A percentile compares a stretch with the other conserved stretches of the same genome.
phyloP scores from a whole-genome alignment of 306 rosid species.

The Betula pendula region DNA sequence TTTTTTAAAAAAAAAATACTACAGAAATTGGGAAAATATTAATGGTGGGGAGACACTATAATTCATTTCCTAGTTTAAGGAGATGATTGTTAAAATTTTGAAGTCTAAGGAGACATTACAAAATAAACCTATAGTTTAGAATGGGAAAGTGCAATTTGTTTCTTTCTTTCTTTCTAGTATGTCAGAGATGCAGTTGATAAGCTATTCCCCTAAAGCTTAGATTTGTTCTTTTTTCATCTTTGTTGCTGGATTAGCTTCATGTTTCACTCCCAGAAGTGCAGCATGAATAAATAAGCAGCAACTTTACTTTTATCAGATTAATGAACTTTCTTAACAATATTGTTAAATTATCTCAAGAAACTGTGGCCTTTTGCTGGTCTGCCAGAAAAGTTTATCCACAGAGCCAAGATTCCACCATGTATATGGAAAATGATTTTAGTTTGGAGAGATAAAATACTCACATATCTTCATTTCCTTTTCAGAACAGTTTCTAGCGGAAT shows the following conservation, averaged over 20 bases:
- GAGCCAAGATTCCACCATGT: conserved; percentile 7
- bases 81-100: neutral
- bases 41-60: neutral
- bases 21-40: neutral
- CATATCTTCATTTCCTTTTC: conserved; percentile 50
- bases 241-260: neutral
- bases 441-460: conserved; percentile 34
- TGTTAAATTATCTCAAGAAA: neutral
- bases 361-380: neutral
- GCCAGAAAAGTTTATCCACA: conserved; percentile 8
- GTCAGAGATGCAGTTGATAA: neutral
- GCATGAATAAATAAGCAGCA: neutral
- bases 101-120: too few species aligned
- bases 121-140: too few species aligned
- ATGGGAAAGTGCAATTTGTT: too few species aligned
- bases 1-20: too few species aligned
- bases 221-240: neutral
- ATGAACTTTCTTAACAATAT: neutral
- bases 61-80: neutral
- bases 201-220: neutral
- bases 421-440: neutral
- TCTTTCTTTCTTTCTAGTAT: too few species aligned
- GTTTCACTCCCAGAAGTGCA: neutral
- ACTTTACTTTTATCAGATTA: neutral
- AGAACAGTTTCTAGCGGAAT: conserved; percentile 99